Percentiles rank a stretch among this genome's conserved stretches.
Evolutionary conservation across 495 filamentous ascomycete species (phyloP).

Genomic region (Rostrohypoxylon terebratum): DNA sequence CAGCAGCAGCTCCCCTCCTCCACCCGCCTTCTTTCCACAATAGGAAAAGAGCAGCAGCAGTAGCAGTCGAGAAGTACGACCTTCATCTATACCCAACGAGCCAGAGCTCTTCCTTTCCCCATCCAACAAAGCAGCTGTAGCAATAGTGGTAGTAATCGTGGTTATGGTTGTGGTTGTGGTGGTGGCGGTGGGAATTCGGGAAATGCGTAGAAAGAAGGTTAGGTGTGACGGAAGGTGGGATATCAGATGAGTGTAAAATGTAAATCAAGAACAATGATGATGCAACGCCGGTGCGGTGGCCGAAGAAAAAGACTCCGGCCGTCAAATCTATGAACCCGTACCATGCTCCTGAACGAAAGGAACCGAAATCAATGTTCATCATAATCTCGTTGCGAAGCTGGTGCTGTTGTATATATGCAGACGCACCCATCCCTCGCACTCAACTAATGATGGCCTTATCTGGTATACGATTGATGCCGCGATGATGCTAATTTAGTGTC

Average conservation of each 20-base stretch:
- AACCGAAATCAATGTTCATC: slow-evolving; percentile 34
- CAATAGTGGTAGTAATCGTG: not conserved
- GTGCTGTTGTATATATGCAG: slow-evolving; percentile 36
- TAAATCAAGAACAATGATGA: slow-evolving; percentile 8
- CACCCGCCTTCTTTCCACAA: not conserved
- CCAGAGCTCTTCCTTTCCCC: not conserved
- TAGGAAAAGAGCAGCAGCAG: not conserved
- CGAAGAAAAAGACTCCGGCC: slow-evolving; percentile 7
- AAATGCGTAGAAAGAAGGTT: not conserved
- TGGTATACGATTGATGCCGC: slow-evolving; percentile 17
- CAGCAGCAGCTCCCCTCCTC: not conserved
- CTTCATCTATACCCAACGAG: not conserved
- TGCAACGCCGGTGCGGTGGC: slow-evolving; percentile 30
- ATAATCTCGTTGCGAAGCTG: slow-evolving; percentile 41
- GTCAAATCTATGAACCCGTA: slow-evolving; percentile 42
- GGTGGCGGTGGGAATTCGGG: not conserved
- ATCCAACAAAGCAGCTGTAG: not conserved
- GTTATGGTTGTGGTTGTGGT: not conserved
- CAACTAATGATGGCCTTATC: slow-evolving; percentile 16
- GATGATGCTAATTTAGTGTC: slow-evolving; percentile 31
- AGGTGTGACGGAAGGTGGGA: not conserved
- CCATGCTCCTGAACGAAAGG: slow-evolving; percentile 37
- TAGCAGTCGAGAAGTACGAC: not conserved
- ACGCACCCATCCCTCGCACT: slow-evolving; percentile 27
- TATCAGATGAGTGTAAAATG: slow-evolving; percentile 16